Evolutionary conservation across 805 yeast genomes (phyloP).

Genomic region (Metschnikowia amazonensis): DNA sequence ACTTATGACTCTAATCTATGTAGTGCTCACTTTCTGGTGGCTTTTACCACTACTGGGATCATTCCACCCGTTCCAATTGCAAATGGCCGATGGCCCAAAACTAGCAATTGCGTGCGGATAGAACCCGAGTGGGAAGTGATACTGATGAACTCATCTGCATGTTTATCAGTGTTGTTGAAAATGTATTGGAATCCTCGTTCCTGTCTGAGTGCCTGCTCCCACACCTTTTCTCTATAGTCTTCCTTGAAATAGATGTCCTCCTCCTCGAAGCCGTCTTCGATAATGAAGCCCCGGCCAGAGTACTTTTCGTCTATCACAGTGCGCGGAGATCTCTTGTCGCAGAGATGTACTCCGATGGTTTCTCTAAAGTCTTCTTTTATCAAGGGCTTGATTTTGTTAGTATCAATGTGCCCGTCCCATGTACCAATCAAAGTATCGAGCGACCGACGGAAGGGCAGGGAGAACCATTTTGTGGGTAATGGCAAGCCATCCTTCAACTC

Average conservation of each 20-base stretch:
- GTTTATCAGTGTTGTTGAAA: conserved; percentile 20
- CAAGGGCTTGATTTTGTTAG: conserved; percentile 28
- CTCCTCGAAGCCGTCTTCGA: conserved; percentile 45
- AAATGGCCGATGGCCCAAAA: conserved; percentile 45
- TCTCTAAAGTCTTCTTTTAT: conserved; percentile 48
- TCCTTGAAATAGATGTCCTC: conserved; percentile 41
- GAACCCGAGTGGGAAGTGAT: conserved; percentile 53
- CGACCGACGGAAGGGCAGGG: conserved; percentile 52
- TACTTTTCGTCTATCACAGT: conserved; percentile 39
- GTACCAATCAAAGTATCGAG: conserved; percentile 47
- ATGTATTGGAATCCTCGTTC: conserved; percentile 36
- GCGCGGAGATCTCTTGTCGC: conserved; percentile 44
- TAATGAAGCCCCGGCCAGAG: conserved; percentile 34
- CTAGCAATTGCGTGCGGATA: conserved; percentile 46
- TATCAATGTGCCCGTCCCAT: conserved; percentile 36
- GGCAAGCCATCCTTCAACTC: conserved; percentile 28
- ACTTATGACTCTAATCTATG: background rate
- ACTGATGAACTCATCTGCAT: conserved; percentile 28
- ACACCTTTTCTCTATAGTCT: conserved; percentile 38
- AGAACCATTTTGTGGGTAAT: conserved; percentile 41
- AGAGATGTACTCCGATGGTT: conserved; percentile 47
- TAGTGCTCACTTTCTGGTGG: conserved; percentile 9
- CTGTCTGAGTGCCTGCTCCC: conserved; percentile 37
- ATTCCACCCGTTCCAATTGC: conserved; percentile 53
- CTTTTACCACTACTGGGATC: conserved; percentile 52